Evolutionary conservation across 306 rosid species (phyloP).

Genomic region (Quercus rubra): DNA sequence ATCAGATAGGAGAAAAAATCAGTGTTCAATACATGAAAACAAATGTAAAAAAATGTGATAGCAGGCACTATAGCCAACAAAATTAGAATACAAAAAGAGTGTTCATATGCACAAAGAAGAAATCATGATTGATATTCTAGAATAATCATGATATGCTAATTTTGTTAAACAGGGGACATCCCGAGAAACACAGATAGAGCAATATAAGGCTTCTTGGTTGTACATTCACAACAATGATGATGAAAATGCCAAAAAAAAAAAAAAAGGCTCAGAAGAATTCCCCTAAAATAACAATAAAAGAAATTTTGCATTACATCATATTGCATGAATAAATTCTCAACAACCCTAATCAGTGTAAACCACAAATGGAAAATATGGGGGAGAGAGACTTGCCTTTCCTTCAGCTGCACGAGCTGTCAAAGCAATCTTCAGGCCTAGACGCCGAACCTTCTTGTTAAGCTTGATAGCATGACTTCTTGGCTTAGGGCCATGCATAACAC

Average conservation of each 20-base stretch:
- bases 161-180: not conserved
- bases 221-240: not conserved
- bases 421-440: conserved; percentile 84
- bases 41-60: not conserved
- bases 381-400: conserved; percentile 73
- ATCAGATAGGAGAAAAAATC: not conserved
- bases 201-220: not conserved
- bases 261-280: not conserved
- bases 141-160: not conserved
- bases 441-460: conserved; percentile 87
- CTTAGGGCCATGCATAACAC: conserved; percentile 83
- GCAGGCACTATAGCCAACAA: not conserved
- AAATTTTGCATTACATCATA: not conserved
- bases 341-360: not conserved
- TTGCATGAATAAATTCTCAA: not conserved
- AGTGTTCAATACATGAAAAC: not conserved
- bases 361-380: not conserved
- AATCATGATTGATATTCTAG: not conserved
- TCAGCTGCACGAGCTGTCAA: conserved; percentile 90
- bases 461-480: conserved; percentile 96
- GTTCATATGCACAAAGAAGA: not conserved
- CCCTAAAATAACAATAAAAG: not conserved
- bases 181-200: not conserved
- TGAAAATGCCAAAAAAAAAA: not conserved
- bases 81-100: not conserved